Evolutionary conservation across 768 basidiomycete genomes (phyloP), one percentile per base, ranked within the genome.

Genomic region (Rhizopogon rudus): DNA sequence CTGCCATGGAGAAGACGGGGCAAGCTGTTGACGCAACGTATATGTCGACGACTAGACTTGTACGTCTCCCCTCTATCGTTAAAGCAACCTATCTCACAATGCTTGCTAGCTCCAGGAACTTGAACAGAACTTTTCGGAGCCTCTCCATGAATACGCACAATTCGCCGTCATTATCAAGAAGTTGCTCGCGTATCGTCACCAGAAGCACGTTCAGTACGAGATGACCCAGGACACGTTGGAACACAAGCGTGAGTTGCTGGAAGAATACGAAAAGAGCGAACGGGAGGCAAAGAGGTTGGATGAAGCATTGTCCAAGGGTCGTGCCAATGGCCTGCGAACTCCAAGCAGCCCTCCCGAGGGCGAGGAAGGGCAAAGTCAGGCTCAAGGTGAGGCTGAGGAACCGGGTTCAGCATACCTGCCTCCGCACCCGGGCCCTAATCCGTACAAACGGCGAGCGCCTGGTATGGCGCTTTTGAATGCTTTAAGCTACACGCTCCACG

Each of bases 201-300:
- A 95, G 73, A 98, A 98, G 72, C 94, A 99, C 59, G 89, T 94
- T 7, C 97, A 99, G 68, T 95, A 88, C 65, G 97, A 99, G 72
- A 90, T 97, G 82, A 96, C 97, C 3, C 91, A 96, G 69, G 95
- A 98, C 67, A 77, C 79, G 25, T 76, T 99, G 12, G 94, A 94
- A 60, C 75, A 76, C 13, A 96, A 93, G 71, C 85, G 86, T 54
- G 91, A 91, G 63, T 79, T 85, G 61, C 75, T 99, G 52, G 92
- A 88, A 52, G 91, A 95, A 44, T 78, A 97, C 20, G 97, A 98
- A 71, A 91, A 87, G 72, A 93, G 88, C 56, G 97, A 99, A 71
- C 77, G 79, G 40, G 97, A 98, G 69, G 93, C 97, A 6, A 82
- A 82, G 54, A 78, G 97, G 53, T 74, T 99, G 46, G 93, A 95